phyloP scores from a whole-genome alignment of 2,329 filamentous ascomycete species.

The Thielaviopsis populi region DNA sequence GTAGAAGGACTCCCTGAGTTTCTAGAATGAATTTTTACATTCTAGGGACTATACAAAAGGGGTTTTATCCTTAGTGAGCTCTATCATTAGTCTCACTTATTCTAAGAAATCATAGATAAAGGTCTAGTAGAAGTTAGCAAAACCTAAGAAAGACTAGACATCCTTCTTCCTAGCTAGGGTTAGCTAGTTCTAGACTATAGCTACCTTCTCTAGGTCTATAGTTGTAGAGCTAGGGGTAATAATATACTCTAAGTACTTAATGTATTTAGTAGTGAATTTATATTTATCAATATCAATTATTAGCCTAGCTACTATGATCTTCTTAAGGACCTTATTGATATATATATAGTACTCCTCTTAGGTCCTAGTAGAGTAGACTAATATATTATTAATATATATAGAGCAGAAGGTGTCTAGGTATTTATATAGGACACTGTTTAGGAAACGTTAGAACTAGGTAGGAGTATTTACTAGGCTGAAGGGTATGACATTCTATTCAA shows the following conservation, averaged over 20 bases:
- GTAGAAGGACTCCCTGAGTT: background rate
- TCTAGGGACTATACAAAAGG: background rate
- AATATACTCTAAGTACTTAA: background rate
- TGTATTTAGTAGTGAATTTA: background rate
- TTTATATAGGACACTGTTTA: background rate
- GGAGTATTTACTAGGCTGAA: background rate
- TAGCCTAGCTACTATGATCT: background rate
- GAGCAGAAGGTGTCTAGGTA: background rate
- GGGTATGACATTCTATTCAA: background rate
- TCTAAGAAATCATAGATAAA: background rate
- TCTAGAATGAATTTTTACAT: background rate
- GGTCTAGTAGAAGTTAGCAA: background rate
- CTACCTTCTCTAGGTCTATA: background rate
- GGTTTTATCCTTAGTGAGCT: background rate
- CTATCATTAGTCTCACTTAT: background rate
- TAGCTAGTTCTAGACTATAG: background rate
- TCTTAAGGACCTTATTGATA: background rate
- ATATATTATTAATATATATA: background rate
- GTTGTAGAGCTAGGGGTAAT: background rate
- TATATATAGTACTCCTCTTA: background rate
- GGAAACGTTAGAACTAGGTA: background rate
- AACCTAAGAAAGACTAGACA: background rate
- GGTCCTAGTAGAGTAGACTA: background rate
- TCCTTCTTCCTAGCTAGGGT: background rate
- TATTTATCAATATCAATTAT: background rate